These are phyloP conservation scores for Xylariaceae sp. DNA, from an alignment of 2,329 filamentous ascomycete species.

Conservation along the genomic window DNA sequence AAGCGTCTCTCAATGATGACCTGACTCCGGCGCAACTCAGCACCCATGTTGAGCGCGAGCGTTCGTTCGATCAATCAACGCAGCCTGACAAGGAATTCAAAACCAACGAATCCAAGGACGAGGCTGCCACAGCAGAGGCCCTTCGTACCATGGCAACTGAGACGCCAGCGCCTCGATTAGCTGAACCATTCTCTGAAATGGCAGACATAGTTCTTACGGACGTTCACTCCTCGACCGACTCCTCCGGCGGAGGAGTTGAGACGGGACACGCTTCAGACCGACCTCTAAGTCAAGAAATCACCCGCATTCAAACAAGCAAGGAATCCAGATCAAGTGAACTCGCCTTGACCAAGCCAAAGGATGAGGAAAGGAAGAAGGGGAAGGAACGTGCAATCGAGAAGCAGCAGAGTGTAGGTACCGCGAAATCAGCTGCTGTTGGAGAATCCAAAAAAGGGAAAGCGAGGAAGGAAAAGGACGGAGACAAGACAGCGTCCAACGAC, in stretches of 20 bases:
- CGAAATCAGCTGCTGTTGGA: no score
- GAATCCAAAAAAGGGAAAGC: no score
- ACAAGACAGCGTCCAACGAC: no score
- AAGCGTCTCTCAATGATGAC: conserved; percentile 21
- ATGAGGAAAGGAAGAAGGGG: conserved; percentile 12
- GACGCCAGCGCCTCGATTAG: background rate
- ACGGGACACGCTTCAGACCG: background rate
- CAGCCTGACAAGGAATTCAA: conserved; percentile 33
- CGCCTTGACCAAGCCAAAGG: conserved; percentile 8
- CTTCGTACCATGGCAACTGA: conserved; percentile 19
- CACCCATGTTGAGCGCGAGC: conserved; percentile 33
- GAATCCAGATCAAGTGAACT: conserved; percentile 1
- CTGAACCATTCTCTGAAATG: background rate
- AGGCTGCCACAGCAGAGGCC: conserved; percentile 24
- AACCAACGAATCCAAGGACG: conserved; percentile 23
- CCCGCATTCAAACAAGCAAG: conserved; percentile 16
- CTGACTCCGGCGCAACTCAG: conserved; percentile 32
- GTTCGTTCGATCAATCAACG: conserved; percentile 32
- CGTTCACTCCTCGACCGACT: background rate
- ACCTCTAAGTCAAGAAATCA: background rate
- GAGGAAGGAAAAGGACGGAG: no score
- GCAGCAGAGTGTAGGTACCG: conserved; percentile 20
- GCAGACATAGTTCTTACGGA: background rate
- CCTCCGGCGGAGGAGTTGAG: background rate
- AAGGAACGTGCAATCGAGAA: conserved; percentile 7